These are phyloP conservation scores for Eutrema yunnanense DNA, from an alignment of 345 rosid species.

Conservation along the genomic window DNA sequence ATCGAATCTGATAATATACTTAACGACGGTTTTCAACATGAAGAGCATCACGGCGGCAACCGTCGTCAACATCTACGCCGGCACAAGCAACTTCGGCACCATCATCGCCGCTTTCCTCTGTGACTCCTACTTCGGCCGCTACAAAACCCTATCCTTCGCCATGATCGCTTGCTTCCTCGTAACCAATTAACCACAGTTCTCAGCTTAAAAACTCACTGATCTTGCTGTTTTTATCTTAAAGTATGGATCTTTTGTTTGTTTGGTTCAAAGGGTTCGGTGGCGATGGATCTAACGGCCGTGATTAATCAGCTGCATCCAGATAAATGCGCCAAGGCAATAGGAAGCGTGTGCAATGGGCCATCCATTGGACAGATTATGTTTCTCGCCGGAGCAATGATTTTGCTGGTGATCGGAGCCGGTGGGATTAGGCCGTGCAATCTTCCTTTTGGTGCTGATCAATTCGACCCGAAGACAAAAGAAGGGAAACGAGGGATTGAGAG, in stretches of 20 bases:
- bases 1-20: constrained; percentile 47
- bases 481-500: constrained; percentile 70
- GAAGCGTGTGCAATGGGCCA: constrained; percentile 46
- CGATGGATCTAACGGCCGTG: constrained; percentile 57
- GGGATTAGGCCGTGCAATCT: constrained; percentile 74
- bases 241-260: background rate
- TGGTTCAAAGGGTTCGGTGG: constrained; percentile 46
- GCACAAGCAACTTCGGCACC: constrained; percentile 61
- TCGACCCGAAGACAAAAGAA: constrained; percentile 49
- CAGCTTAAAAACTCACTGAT: background rate
- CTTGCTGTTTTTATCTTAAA: background rate
- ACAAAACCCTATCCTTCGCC: constrained; percentile 54
- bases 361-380: constrained; percentile 53
- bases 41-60: constrained; percentile 58
- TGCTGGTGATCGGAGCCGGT: constrained; percentile 67
- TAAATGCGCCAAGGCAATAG: constrained; percentile 29
- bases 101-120: constrained; percentile 57
- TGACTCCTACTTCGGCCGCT: constrained; percentile 74
- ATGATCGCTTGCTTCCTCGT: constrained; percentile 58
- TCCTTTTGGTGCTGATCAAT: constrained; percentile 78
- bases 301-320: constrained; percentile 48
- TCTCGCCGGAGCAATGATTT: constrained; percentile 42
- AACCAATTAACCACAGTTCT: background rate
- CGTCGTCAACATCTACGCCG: constrained; percentile 48
- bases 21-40: constrained; percentile 60